These are phyloP conservation scores for Trichoderma virens DNA, from an alignment of 495 filamentous ascomycete species.

Conservation along the genomic window DNA sequence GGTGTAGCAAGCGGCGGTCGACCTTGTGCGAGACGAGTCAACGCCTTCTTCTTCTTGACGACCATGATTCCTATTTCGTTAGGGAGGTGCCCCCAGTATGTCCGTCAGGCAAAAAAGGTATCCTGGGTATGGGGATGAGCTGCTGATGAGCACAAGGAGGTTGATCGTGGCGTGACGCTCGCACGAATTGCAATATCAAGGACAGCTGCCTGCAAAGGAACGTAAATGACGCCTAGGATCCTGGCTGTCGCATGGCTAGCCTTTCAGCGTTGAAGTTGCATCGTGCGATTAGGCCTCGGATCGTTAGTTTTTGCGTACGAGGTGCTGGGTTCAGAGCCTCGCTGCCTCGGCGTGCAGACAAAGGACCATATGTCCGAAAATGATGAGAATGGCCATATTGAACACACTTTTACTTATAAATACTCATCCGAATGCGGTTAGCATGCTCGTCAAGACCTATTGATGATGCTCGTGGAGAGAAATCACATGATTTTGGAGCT, in stretches of 20 bases:
- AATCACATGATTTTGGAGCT: background rate
- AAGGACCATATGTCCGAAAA: slow-evolving; percentile 7
- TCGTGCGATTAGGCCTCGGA: background rate
- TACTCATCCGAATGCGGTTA: background rate
- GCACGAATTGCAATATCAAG: too few relatives aligned
- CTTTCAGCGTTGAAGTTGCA: background rate
- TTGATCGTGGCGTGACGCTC: too few relatives aligned
- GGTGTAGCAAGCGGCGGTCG: slow-evolving; percentile 54
- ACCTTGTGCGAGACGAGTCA: slow-evolving; percentile 53
- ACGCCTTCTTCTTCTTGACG: slow-evolving; percentile 29
- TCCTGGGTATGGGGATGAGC: background rate
- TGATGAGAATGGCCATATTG: slow-evolving; percentile 2
- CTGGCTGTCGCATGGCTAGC: background rate
- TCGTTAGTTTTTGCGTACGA: background rate
- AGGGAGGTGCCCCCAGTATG: background rate
- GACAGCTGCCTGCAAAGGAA: background rate
- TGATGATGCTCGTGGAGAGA: background rate
- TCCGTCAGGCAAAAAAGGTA: slow-evolving; percentile 11
- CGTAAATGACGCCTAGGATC: background rate
- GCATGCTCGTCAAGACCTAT: background rate
- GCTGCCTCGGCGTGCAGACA: background rate
- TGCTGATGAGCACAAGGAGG: background rate
- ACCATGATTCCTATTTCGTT: background rate
- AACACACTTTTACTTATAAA: slow-evolving; percentile 5
- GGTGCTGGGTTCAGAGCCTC: background rate